These are phyloP conservation scores for Rutstroemia sp. DNA, from an alignment of 2,329 filamentous ascomycete genomes.

Conservation along the genomic window DNA sequence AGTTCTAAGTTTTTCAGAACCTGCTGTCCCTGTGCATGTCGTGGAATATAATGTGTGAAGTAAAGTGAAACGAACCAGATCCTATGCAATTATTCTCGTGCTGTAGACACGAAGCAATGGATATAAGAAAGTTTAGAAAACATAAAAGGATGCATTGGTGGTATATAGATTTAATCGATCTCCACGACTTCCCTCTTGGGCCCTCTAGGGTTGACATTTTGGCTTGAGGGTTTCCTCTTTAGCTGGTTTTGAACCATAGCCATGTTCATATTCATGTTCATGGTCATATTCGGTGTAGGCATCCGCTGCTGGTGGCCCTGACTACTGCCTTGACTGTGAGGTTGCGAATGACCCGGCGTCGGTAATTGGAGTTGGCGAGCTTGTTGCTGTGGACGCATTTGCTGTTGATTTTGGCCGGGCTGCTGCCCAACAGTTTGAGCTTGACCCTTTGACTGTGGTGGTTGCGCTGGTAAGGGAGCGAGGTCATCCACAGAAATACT, in stretches of 20 bases:
- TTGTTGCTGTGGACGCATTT: background rate
- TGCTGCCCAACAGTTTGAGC: background rate
- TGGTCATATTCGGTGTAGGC: conserved; percentile 9
- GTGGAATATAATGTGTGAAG: too few species aligned
- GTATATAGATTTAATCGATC: conserved; percentile 17
- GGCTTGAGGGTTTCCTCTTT: conserved; percentile 18
- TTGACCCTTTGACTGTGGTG: conserved; percentile 4
- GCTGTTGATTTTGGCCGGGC: background rate
- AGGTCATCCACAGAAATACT: conserved; percentile 11
- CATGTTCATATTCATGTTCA: background rate
- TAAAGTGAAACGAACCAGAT: too few species aligned
- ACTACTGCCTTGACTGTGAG: conserved; percentile 11
- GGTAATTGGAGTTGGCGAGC: conserved; percentile 8
- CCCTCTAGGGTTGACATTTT: conserved; percentile 14
- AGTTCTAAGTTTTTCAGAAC: too few species aligned
- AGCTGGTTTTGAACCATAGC: conserved; percentile 9
- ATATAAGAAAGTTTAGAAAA: too few species aligned
- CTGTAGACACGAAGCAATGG: too few species aligned
- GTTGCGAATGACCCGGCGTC: conserved; percentile 12
- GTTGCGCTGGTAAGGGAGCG: background rate
- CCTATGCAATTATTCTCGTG: too few species aligned
- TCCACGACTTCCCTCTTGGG: conserved; percentile 19
- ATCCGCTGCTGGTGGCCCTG: conserved; percentile 4
- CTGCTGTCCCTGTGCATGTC: too few species aligned
- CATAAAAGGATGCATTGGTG: background rate